A percentile compares a stretch with the other conserved stretches of the same genome.
These are phyloP conservation scores for Fraxinus albicans DNA, from an alignment of 305 asterid species.

Conservation along the genomic window DNA sequence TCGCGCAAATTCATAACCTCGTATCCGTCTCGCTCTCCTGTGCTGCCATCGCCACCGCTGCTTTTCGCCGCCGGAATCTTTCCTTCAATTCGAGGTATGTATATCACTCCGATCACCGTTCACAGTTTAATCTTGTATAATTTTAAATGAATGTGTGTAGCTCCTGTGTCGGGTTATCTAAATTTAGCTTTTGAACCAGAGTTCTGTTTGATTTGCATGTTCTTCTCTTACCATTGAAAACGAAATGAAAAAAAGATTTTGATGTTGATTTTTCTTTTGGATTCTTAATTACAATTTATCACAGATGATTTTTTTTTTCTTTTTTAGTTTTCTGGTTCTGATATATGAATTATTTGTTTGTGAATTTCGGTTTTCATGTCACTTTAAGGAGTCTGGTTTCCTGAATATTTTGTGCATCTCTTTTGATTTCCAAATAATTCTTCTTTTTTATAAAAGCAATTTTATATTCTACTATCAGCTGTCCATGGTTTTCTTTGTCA, in stretches of 20 bases:
- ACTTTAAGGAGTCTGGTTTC: not conserved
- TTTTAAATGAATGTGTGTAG: not conserved
- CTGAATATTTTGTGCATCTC: not conserved
- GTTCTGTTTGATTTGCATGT: not conserved
- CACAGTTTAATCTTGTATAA: not conserved
- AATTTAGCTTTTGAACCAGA: not conserved
- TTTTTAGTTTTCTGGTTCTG: not conserved
- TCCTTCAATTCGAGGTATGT: not conserved
- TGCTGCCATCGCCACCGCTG: not conserved
- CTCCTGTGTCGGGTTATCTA: not conserved
- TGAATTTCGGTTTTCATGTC: not conserved
- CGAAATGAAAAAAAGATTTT: not conserved
- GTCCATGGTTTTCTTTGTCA: not conserved
- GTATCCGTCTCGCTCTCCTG: not conserved
- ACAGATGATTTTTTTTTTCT: not conserved
- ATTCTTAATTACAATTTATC: not conserved
- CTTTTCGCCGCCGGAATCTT: not conserved
- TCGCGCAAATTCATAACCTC: not conserved
- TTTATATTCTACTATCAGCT: not conserved
- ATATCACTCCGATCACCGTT: not conserved
- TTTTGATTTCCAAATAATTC: not conserved
- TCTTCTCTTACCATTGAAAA: not conserved
- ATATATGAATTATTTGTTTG: conserved; percentile 1
- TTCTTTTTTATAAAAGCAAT: not conserved
- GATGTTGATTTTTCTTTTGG: not conserved